These are phyloP conservation scores for Maudiozyma barnettii DNA, from an alignment of 805 yeast genomes.

Conservation along the genomic window DNA sequence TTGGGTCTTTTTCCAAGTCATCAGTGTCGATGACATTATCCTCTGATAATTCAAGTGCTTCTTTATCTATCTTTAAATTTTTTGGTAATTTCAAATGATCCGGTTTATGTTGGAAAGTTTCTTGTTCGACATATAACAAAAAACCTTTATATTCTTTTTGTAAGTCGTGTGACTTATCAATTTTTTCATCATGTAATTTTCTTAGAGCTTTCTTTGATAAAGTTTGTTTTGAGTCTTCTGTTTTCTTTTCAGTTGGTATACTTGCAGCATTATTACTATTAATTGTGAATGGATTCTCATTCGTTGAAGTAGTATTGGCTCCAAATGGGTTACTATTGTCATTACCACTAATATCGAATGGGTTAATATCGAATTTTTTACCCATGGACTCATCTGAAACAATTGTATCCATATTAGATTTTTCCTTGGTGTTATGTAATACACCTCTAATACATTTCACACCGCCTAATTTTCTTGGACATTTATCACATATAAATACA, in stretches of 20 bases:
- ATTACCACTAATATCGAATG: constrained; percentile 22
- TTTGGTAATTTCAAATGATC: constrained; percentile 42
- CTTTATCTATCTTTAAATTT: constrained; percentile 42
- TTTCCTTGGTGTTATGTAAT: constrained; percentile 40
- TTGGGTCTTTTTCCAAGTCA: constrained; percentile 21
- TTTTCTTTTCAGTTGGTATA: not conserved
- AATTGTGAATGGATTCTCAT: constrained; percentile 2
- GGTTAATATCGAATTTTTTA: constrained; percentile 33
- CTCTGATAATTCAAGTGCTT: constrained; percentile 37
- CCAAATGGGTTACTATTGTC: constrained; percentile 19
- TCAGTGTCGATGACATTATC: constrained; percentile 28
- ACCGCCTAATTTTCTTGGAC: constrained; percentile 63
- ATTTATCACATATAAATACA: constrained; percentile 66
- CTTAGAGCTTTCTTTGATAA: constrained; percentile 30
- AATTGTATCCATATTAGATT: constrained; percentile 36
- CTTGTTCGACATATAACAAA: constrained; percentile 64
- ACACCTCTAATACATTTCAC: constrained; percentile 73
- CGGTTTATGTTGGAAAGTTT: constrained; percentile 45
- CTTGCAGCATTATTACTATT: not conserved
- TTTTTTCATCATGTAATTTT: constrained; percentile 22
- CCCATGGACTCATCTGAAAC: constrained; percentile 32
- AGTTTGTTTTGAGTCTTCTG: constrained; percentile 4
- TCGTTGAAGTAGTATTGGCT: not conserved
- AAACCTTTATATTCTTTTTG: constrained; percentile 46
- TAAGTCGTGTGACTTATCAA: constrained; percentile 15